Conservation (phyloP, 495 filamentous ascomycete species). For the Penicillium arizonense region DNA sequence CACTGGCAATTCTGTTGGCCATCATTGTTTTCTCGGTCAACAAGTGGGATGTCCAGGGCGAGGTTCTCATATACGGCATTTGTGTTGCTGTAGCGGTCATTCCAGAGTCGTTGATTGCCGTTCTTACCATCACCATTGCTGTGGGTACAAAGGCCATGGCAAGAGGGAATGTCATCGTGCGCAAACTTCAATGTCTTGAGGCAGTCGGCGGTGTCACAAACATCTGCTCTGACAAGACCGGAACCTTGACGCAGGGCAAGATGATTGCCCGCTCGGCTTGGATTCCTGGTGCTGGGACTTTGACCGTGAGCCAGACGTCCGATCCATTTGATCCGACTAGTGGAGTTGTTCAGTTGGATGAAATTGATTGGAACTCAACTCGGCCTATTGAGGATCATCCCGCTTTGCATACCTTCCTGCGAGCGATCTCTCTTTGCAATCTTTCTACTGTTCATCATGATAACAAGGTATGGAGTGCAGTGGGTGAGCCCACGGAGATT, state of each 20-base stretch:
- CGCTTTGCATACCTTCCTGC: constrained; percentile 61
- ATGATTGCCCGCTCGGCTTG: constrained; percentile 81
- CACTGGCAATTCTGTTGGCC: constrained; percentile 69
- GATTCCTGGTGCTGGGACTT: constrained; percentile 62
- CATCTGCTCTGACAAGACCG: constrained; percentile 88
- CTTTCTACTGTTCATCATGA: constrained; percentile 65
- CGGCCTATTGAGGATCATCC: constrained; percentile 19
- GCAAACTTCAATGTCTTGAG: constrained; percentile 77
- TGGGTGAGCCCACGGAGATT: constrained; percentile 82
- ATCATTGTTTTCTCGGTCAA: constrained; percentile 81
- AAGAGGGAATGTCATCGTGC: constrained; percentile 72
- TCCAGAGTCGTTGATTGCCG: constrained; percentile 70
- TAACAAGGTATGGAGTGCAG: constrained; percentile 59
- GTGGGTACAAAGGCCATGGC: constrained; percentile 74
- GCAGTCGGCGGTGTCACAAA: constrained; percentile 83
- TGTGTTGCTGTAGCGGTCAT: constrained; percentile 73
- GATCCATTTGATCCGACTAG: constrained; percentile 65
- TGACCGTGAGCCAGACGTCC: constrained; percentile 52
- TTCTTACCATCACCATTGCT: constrained; percentile 72
- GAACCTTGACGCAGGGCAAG: constrained; percentile 72
- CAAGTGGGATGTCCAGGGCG: constrained; percentile 63
- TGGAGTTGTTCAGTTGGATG: constrained; percentile 50
- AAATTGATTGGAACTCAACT: constrained; percentile 28
- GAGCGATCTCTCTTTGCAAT: constrained; percentile 76
- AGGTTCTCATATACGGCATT: constrained; percentile 81